Evolutionary conservation across 768 basidiomycete genomes (phyloP).

Genomic region (Pilatotrama ljubarskyi): DNA sequence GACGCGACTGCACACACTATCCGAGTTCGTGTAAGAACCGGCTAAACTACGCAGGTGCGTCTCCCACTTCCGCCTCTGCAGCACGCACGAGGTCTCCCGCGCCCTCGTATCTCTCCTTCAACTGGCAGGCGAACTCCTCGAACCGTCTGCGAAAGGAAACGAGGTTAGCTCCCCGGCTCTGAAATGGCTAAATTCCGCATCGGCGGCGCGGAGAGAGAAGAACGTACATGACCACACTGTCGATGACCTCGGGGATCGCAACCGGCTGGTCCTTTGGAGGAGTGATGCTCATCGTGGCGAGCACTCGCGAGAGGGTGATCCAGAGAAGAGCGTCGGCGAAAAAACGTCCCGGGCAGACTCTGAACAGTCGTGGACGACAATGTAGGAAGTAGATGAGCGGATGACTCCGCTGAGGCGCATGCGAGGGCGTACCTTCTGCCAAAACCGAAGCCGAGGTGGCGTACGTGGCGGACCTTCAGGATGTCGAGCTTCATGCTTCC

Average conservation of each 20-base stretch:
- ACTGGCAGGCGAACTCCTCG: neutral
- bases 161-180: neutral
- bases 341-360: neutral
- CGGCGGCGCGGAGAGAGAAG: too few species aligned
- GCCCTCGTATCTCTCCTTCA: neutral
- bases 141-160: neutral
- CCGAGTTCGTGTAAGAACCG: too few species aligned
- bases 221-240: neutral
- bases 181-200: neutral
- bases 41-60: too few species aligned
- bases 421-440: conserved; percentile 10
- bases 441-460: conserved; percentile 13
- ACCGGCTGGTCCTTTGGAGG: neutral
- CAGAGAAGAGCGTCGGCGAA: neutral
- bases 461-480: neutral
- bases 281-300: neutral
- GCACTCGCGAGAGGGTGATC: neutral
- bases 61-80: too few species aligned
- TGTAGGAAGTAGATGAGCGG: too few species aligned
- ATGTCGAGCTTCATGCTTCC: conserved; percentile 1
- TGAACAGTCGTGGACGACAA: neutral
- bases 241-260: neutral
- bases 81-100: neutral
- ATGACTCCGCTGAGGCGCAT: too few species aligned
- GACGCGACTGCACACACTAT: too few species aligned